Evolutionary conservation across 2,329 filamentous ascomycete species (phyloP), one percentile per base, ranked within the genome.

Genomic region (Pleomassaria siparia): DNA sequence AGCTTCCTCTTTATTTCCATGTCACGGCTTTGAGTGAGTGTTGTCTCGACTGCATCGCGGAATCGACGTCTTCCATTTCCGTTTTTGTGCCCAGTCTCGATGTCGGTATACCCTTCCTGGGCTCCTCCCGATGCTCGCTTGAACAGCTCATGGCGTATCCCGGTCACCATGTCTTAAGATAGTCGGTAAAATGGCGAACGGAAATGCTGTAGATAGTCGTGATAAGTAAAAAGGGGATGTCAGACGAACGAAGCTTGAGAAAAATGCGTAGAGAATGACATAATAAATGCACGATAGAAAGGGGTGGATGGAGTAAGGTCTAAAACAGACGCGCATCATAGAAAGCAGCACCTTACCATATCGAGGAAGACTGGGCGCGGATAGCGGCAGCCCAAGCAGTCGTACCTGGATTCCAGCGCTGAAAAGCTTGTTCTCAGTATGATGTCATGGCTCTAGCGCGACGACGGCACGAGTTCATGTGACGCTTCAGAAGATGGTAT

Each of bases 1-100:
- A 82, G 63, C 51, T 74, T 69, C 44, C 73, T 69, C 62, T 82
- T 82, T 59, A 82, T 63, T 16, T 76, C 69, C 12, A 70, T 65
- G 20, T 76, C 69, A 21, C 73, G 72, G 33, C 72, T 64, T 47
- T 76, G 70, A 47, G 75, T 72, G 22, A 80, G 58, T 2, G 74
- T 77, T 12, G 71, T 70, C 21, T 73, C 66, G 18, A 76, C 73
- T 0, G 73, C 74, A 65, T 82, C 79, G 37, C 70, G 72, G 58
- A 80, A 81, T 11, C 58, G 51, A 7, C 60, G 54, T 3, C 40
- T 52, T n/a, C 50, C 16, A 2, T 50, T 45, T 11, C 59, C 61
- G 40, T 68, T 65, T 10, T n/a, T n/a, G n/a, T n/a, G n/a, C n/a
- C 62, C 63, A 26, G 49, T 59, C 46, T 70, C 66, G 3, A 70